Evolutionary conservation across 2,329 filamentous ascomycete species (phyloP), one percentile per base, ranked within the genome.

Genomic region (Pseudopithomyces chartarum): DNA sequence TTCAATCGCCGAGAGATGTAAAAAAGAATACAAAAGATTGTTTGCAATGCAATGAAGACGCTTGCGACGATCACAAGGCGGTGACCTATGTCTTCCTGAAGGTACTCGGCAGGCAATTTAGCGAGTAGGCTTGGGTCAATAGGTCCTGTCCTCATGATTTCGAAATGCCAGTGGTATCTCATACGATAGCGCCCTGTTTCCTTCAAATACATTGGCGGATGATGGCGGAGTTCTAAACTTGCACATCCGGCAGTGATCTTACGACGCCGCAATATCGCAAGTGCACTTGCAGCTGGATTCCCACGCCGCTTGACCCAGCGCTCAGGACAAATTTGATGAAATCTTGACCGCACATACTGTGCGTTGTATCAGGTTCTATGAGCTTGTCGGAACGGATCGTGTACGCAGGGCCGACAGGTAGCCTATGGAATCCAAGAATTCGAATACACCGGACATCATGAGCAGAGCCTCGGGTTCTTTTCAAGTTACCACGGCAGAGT

Each of bases 11-110:
- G 19, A 6, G 49, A 53, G 19, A 43, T 43, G 22, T 49, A 56
- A 40, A 56, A 56, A 6, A 59, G 44, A 3, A 36, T 20, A 29
- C 47, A 34, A 22, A 55, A 44, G 26, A 56, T 20, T 2, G 46
- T 56, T 38, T 55, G 38, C 8, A 58, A 13, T 3, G 48, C 26
- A 20, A 43, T 19, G 20, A 58, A 54, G 2, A 20, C 39, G 19
- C 29, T 45, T 7, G 42, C 39, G 34, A 52, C 20, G 17, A 17
- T 47, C 19, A 47, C n/a, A 19, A 56, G 47, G 12, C 17, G 47
- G 17, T 46, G 32, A 2, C 55, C 36, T 5, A 49, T 43, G 26
- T 57, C 26, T 40, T 49, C 38, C 2, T 11, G 22, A 7, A 57
- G 36, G 26, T 54, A 53, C 17, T 17, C 23, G 11, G 36, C 11